Base-by-base conservation (phyloP, 2,329 filamentous ascomycete species). In the Sclerotinia trifoliorum region DNA sequence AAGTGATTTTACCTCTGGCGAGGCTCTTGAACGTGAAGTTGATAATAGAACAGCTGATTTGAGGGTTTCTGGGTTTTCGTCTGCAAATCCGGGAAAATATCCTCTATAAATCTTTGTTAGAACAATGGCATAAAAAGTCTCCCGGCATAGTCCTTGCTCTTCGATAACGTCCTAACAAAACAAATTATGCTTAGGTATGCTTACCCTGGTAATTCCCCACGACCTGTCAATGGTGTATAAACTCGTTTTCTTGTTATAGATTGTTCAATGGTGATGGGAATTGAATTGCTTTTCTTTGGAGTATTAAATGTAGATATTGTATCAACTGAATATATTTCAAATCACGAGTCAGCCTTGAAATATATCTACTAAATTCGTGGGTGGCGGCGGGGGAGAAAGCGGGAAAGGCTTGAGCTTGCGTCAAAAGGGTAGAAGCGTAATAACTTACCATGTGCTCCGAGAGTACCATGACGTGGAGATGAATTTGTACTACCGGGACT, bases 51-150 rank as follows among this genome's bases (percentile, higher is more conserved):
- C 6, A 44, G 68, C 32, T 70, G 70, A 52, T 48, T 39, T 52
- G 21, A 57, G 81, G 24, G 85, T 75, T 65, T 81, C 80, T 67
- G 76, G 74, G 63, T 17, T 26, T 21, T 44, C 76, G 78, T 88
- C 84, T 76, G 88, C 86, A 77, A 88, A 85, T 44, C 84, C 77
- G 24, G 86, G 85, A 72, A 88, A 88, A 73, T 88, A 88, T 39
- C 83, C 86, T 75, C 86, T 88, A 72, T 48, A 66, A 44, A 65
- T 65, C 61, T 62, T 61, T 13, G 65, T 66, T 44, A 66, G 46
- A 54, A 61, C 46, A 66, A 61, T 35, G 32, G 29, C 8, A 19
- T 17, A n/a, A 42, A 51, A 17, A 19, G n/a, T 17, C 42, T 66
- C 44, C 52, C 24, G 3, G 32, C 46, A 60, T 66, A 29, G 42